A percentile compares a stretch with the other conserved stretches of the same genome.
These are phyloP conservation scores for Papiliotrema fonsecae DNA, from an alignment of 1,284 basidiomycete genomes.

Conservation along the genomic window DNA sequence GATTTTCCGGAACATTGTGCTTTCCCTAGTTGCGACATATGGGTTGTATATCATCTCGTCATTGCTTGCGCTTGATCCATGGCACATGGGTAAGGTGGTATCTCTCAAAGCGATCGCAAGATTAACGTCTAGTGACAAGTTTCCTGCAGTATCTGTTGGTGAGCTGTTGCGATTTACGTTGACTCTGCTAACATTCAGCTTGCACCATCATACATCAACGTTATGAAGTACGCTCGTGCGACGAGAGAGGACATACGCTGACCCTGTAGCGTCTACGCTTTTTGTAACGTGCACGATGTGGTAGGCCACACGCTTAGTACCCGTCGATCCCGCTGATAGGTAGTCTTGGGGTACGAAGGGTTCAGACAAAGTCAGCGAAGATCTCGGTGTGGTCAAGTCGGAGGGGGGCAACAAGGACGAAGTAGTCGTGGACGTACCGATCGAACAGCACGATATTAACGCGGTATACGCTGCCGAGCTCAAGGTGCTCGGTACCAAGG, in stretches of 20 bases:
- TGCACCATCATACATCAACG: constrained; percentile 85
- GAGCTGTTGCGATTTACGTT: neutral
- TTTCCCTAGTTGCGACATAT: constrained; percentile 78
- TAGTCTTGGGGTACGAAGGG: constrained; percentile 79
- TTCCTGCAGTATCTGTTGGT: constrained; percentile 82
- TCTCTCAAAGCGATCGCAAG: neutral
- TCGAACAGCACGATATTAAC: constrained; percentile 79
- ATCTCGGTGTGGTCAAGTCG: constrained; percentile 70
- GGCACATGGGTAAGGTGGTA: constrained; percentile 33
- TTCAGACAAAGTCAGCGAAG: constrained; percentile 77
- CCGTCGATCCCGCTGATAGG: neutral
- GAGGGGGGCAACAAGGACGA: constrained; percentile 50
- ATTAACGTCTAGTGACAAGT: constrained; percentile 59
- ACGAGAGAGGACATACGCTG: constrained; percentile 3
- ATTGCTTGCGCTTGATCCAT: constrained; percentile 63
- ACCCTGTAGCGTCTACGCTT: constrained; percentile 52
- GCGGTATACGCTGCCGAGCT: constrained; percentile 80
- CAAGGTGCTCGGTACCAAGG: constrained; percentile 64
- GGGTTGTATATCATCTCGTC: constrained; percentile 78
- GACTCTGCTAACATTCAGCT: constrained; percentile 9
- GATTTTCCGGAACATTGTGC: constrained; percentile 78
- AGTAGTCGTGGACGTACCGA: constrained; percentile 75
- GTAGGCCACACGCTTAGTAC: constrained; percentile 41
- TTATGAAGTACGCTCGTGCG: constrained; percentile 67
- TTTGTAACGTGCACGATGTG: constrained; percentile 71